Base-by-base conservation (phyloP, 441 rosid species). In the Corymbia calophylla region DNA sequence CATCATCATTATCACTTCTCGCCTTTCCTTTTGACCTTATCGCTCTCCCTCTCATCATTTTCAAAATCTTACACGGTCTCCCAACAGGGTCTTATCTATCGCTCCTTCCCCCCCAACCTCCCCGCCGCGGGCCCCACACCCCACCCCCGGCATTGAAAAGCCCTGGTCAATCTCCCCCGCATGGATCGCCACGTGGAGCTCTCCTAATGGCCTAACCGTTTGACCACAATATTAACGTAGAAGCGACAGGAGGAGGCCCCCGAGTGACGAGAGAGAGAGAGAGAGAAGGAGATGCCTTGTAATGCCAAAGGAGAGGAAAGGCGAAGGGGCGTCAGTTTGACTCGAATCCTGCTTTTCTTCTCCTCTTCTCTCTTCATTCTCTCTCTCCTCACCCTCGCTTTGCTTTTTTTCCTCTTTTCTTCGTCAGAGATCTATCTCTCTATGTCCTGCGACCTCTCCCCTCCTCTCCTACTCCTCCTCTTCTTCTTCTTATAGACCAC, bases 21-120 rank as follows among this genome's bases (percentile, higher is more conserved):
- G 14, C 11, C 58, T 49, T 35, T 25, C 88, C 92, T 90, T 92
- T 94, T 93, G 95, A 94, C 97, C 92, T 92, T 86, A 86, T 88
- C 85, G 19, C 35, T 5, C 49, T 32, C 85, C 44, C 77, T 88
- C 27, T 58, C 88, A 70, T 91, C 88, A 85, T 88, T 90, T 86
- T 73, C 84, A 73, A 77, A 66, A 77, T 77, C 84, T 77, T 48
- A 87, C 93, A 90, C 93, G 88, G 89, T 91, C 89, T 89, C 89
- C 89, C 91, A 90, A 92, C 92, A 87, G 87, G 91, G 1, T 86
- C 87, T 7, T 19, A 86, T 53, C 87, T 7, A 27, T 49, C 87
- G 25, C 60, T 39, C 44, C 44, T 39, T 39, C 44, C 44, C 44
- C 44, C 44, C 44, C 5, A 1, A 35, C 39, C 5, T 5, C 32